Conservation (phyloP, 2,329 filamentous ascomycete species). For the Phoma sp. region DNA sequence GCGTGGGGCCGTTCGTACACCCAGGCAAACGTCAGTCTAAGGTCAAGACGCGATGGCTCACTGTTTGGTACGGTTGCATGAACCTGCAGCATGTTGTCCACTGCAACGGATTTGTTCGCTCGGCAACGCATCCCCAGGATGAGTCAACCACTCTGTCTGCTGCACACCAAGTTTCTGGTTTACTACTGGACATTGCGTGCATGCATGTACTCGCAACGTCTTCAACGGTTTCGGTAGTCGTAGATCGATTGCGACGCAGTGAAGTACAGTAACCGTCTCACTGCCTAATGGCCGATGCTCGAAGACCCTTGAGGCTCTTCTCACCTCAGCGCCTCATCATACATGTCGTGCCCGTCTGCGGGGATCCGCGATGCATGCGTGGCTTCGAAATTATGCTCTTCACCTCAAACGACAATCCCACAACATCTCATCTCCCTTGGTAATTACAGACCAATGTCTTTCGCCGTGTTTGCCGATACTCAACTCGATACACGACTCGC, state of each 20-base stretch:
- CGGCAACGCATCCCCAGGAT: not conserved
- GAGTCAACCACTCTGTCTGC: not conserved
- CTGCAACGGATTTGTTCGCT: slow-evolving; percentile 1
- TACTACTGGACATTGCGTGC: no score
- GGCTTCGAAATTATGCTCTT: no score
- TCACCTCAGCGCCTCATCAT: not conserved
- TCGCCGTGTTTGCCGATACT: not conserved
- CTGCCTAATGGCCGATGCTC: not conserved
- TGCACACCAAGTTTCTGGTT: not conserved
- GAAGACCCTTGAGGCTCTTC: not conserved
- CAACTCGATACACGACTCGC: not conserved
- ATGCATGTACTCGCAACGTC: no score
- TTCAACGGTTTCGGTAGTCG: not conserved
- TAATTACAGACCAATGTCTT: no score
- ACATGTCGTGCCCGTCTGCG: not conserved
- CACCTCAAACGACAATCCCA: no score
- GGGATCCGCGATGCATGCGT: not conserved
- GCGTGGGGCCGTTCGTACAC: slow-evolving; percentile 12
- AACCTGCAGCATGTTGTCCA: not conserved
- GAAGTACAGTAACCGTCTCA: not conserved
- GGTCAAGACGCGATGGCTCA: not conserved
- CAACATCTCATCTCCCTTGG: no score
- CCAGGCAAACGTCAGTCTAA: slow-evolving; percentile 1
- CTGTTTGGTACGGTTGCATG: not conserved
- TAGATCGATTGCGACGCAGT: not conserved